phyloP scores from a whole-genome alignment of 2,329 filamentous ascomycete species.

The Calonectria multiphialidica region DNA sequence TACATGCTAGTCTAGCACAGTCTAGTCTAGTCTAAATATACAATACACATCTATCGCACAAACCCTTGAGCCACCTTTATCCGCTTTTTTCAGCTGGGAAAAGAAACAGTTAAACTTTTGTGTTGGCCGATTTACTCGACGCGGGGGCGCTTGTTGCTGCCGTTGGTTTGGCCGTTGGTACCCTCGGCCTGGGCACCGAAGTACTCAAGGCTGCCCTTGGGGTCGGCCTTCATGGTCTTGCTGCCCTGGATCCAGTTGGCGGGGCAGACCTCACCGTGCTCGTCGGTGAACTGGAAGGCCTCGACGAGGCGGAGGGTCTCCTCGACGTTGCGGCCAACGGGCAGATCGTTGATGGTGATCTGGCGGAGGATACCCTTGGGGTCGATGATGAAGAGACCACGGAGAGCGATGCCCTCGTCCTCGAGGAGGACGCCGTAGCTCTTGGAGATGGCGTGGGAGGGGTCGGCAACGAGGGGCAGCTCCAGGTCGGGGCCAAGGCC shows the following conservation, averaged over 20 bases:
- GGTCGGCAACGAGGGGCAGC: conserved; percentile 72
- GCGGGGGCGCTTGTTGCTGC: conserved; percentile 15
- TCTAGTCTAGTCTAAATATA: conserved; percentile 6
- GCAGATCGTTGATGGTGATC: conserved; percentile 75
- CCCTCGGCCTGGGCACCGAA: conserved; percentile 43
- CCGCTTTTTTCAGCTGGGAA: not conserved
- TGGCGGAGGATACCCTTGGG: conserved; percentile 71
- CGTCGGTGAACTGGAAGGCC: conserved; percentile 86
- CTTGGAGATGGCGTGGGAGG: conserved; percentile 69
- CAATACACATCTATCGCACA: conserved; percentile 6
- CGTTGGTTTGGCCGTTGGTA: conserved; percentile 18
- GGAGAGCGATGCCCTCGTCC: conserved; percentile 72
- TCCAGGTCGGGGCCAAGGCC: conserved; percentile 71
- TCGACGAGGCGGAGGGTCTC: conserved; percentile 75
- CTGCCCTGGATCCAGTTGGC: conserved; percentile 62
- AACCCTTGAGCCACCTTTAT: not conserved
- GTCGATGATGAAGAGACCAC: conserved; percentile 76
- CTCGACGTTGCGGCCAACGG: conserved; percentile 73
- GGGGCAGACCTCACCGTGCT: conserved; percentile 81
- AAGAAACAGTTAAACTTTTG: not conserved
- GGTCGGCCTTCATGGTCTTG: conserved; percentile 64
- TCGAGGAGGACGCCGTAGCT: conserved; percentile 75
- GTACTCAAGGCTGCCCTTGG: conserved; percentile 64
- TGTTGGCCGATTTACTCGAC: conserved; percentile 7
- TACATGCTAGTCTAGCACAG: conserved; percentile 10